These are phyloP conservation scores for Aureobasidium sp. DNA, from an alignment of 2,329 filamentous ascomycete species.

Conservation along the genomic window DNA sequence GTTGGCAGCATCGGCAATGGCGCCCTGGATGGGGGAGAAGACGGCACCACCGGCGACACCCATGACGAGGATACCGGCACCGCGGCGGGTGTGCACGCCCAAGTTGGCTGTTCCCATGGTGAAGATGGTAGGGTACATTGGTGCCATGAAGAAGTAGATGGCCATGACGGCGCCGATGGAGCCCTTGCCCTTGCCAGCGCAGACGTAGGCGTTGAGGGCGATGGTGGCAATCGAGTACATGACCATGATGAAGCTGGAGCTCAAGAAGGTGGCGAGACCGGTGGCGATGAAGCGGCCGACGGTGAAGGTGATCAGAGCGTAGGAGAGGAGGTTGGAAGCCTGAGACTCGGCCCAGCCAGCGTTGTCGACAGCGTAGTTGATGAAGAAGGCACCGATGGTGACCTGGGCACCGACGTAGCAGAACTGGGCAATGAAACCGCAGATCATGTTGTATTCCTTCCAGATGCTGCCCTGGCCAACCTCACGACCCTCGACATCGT, in stretches of 20 bases:
- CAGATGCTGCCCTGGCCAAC: slow-evolving; percentile 27
- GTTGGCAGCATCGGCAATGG: slow-evolving; percentile 31
- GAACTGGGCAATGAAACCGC: slow-evolving; percentile 29
- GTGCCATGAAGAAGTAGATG: slow-evolving; percentile 30
- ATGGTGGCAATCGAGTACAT: slow-evolving; percentile 27
- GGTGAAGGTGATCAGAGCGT: slow-evolving; percentile 31
- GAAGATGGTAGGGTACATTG: slow-evolving; percentile 33
- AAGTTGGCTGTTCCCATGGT: slow-evolving; percentile 32
- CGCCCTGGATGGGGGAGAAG: slow-evolving; percentile 31
- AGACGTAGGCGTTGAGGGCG: slow-evolving; percentile 27
- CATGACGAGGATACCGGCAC: slow-evolving; percentile 34
- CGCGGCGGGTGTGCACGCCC: slow-evolving; percentile 30
- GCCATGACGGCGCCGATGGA: slow-evolving; percentile 28
- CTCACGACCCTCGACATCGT: slow-evolving; percentile 24
- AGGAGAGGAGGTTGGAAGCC: slow-evolving; percentile 30
- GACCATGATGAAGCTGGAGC: slow-evolving; percentile 30
- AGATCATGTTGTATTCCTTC: slow-evolving; percentile 34
- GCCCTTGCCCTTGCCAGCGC: slow-evolving; percentile 23
- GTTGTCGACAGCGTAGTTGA: slow-evolving; percentile 32
- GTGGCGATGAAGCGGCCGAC: slow-evolving; percentile 33
- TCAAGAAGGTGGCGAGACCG: slow-evolving; percentile 26
- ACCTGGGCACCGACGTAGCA: slow-evolving; percentile 32
- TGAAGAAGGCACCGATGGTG: slow-evolving; percentile 30
- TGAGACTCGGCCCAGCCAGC: slow-evolving; percentile 22
- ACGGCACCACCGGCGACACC: slow-evolving; percentile 29